phyloP scores from a whole-genome alignment of 805 yeast species.

The Nakazawaea peltata region DNA sequence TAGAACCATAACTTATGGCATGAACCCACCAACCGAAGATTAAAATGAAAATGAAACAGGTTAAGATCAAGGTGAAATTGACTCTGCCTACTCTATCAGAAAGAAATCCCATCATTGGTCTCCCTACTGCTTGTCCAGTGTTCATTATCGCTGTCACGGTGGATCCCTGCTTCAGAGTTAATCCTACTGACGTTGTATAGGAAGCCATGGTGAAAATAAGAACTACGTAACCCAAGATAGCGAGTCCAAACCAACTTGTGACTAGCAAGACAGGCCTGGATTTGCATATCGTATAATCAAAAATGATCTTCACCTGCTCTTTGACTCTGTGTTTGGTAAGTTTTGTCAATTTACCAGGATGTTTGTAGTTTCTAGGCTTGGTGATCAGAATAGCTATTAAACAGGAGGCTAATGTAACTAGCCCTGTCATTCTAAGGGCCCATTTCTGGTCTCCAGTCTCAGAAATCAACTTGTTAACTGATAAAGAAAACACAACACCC shows the following conservation, averaged over 20 bases:
- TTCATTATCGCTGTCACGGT: slow-evolving; percentile 36
- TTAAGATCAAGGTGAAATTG: slow-evolving; percentile 30
- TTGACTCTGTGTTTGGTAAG: slow-evolving; percentile 9
- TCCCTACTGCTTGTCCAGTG: slow-evolving; percentile 38
- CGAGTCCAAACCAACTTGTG: slow-evolving; percentile 23
- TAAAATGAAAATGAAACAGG: slow-evolving; percentile 25
- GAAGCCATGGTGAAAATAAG: slow-evolving; percentile 39
- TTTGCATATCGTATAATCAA: slow-evolving; percentile 13
- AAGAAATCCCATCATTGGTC: slow-evolving; percentile 37
- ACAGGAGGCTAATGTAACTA: slow-evolving; percentile 16
- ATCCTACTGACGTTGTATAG: slow-evolving; percentile 40
- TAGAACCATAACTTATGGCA: slow-evolving; percentile 22
- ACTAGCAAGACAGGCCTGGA: slow-evolving; percentile 13
- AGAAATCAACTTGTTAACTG: slow-evolving; percentile 25
- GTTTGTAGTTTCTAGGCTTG: not conserved
- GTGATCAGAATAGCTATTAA: not conserved
- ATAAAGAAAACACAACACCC: slow-evolving; percentile 27
- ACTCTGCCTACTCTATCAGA: slow-evolving; percentile 40
- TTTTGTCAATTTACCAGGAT: not conserved
- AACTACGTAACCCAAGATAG: slow-evolving; percentile 32
- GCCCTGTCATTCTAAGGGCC: slow-evolving; percentile 32
- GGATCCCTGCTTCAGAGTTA: slow-evolving; percentile 33
- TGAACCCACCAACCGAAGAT: slow-evolving; percentile 37
- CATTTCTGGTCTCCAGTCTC: slow-evolving; percentile 28
- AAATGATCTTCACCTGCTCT: slow-evolving; percentile 9